phyloP scores from a whole-genome alignment of 1,139 yeast species.

The Yamadazyma buinensis region DNA sequence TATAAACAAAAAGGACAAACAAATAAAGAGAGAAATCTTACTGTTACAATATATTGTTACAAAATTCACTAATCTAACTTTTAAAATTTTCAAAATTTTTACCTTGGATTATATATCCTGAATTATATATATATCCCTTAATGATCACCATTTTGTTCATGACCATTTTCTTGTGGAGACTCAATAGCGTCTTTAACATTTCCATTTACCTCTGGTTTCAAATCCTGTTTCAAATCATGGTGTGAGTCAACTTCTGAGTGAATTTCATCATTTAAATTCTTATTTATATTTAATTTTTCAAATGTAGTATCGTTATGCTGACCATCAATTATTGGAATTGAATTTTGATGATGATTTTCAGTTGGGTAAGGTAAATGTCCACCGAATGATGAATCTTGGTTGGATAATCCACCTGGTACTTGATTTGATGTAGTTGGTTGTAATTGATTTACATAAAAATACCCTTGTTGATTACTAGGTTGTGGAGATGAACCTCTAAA shows the following conservation, averaged over 20 bases:
- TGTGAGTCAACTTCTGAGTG: no score
- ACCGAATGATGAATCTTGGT: slow-evolving; percentile 13
- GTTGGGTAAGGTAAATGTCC: slow-evolving; percentile 17
- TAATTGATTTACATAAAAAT: slow-evolving; percentile 3
- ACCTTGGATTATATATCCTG: no score
- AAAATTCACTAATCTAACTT: no score
- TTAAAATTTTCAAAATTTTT: no score
- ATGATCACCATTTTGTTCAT: neutral
- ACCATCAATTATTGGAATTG: no score
- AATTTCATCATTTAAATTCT: no score
- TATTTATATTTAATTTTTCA: neutral
- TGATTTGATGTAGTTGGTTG: slow-evolving; percentile 1
- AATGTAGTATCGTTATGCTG: neutral
- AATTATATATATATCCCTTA: no score
- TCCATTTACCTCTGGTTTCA: neutral
- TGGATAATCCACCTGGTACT: no score
- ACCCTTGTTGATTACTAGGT: slow-evolving; percentile 1
- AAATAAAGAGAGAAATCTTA: no score
- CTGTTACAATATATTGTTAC: no score
- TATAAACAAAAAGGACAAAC: no score
- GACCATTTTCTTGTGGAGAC: neutral
- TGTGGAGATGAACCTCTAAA: slow-evolving; percentile 13
- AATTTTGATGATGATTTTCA: slow-evolving; percentile 3
- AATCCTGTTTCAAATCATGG: no score
- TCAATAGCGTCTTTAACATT: neutral